Base-by-base conservation (phyloP, 805 yeast genomes). In the Schwanniomyces polymorphus region DNA sequence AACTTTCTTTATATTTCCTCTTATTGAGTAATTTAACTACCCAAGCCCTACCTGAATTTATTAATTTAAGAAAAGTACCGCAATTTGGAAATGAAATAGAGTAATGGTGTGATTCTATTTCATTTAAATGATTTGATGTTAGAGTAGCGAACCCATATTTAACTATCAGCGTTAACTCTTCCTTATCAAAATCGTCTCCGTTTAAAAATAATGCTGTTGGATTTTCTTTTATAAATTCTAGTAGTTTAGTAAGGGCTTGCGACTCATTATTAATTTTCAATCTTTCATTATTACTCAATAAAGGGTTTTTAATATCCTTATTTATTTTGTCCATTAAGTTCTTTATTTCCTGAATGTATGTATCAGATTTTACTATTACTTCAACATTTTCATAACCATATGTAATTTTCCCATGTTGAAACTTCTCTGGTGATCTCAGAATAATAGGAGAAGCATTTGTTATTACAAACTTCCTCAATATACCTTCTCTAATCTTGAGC, bases 21-120 rank as follows among this genome's bases (percentile, higher is more conserved):
- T 64, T 63, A 21, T 62, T 62, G 18, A 80, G 52, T 0, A 63
- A 45, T 48, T 72, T 70, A 11, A 72, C 68, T n/a, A 81, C 50
- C 70, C 79, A 75, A 0, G 61, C 58, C 39, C 79, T 61, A 0
- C 83, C 75, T 1, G 69, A 60, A 47, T 71, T 76, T 14, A 78
- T 56, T 28, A 79, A 60, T 46, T 73, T 72, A 37, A 80, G 58
- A 41, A 66, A 72, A 1, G 76, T 70, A 0, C 86, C 86, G 47
- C 80, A 65, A 41, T 75, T 72, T 0, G 85, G 85, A 23, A 73
- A 67, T 7, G 81, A 63, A 2, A 81, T 53, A 17, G 74, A 61
- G 48, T 76, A 75, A 50, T 68, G 63, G 48, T 67, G 58, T 5
- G 60, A 46, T 38, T 73, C 78, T 34, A 75, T 68, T 49, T 67